A percentile compares a stretch with the other conserved stretches of the same genome.
Evolutionary conservation across 768 basidiomycete species (phyloP).

Genomic region (Pholiota molesta): DNA sequence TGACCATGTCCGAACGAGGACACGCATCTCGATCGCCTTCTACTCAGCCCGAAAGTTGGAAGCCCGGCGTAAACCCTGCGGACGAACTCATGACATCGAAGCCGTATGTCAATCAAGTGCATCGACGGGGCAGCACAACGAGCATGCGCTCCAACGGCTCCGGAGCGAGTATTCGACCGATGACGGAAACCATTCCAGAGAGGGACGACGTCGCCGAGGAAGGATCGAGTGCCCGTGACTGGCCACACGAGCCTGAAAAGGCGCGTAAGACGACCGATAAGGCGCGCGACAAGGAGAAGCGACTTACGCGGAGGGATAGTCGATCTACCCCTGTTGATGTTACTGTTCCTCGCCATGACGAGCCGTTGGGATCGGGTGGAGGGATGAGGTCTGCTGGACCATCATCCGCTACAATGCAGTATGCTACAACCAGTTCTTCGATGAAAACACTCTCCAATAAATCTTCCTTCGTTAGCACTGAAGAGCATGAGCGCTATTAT

Average conservation of each 20-base stretch:
- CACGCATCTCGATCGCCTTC: constrained; percentile 35
- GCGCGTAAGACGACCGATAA: constrained; percentile 17
- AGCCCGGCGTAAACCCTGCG: constrained; percentile 46
- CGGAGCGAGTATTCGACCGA: constrained; percentile 39
- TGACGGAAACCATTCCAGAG: constrained; percentile 43
- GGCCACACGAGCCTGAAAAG: constrained; percentile 14
- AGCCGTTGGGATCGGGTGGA: constrained; percentile 10
- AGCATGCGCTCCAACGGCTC: constrained; percentile 51
- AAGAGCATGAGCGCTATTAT: constrained; percentile 23
- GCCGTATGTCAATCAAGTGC: constrained; percentile 31
- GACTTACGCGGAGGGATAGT: constrained; percentile 23
- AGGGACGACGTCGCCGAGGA: constrained; percentile 28
- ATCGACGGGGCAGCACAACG: constrained; percentile 49
- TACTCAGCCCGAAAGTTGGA: constrained; percentile 51
- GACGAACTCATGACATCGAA: constrained; percentile 35
- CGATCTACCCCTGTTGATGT: constrained; percentile 22
- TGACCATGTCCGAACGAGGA: constrained; percentile 30
- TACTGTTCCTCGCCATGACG: constrained; percentile 14
- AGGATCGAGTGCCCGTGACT: constrained; percentile 11
- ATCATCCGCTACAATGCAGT: constrained; percentile 28
- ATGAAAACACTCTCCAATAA: constrained; percentile 26
- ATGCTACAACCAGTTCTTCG: constrained; percentile 23
- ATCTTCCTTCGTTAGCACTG: constrained; percentile 27
- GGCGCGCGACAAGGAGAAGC: constrained; percentile 19
- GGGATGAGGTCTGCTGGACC: constrained; percentile 18